Evolutionary conservation across 352 stramenopile species (phyloP).

Genomic region (Globisporangium carolinianum): DNA sequence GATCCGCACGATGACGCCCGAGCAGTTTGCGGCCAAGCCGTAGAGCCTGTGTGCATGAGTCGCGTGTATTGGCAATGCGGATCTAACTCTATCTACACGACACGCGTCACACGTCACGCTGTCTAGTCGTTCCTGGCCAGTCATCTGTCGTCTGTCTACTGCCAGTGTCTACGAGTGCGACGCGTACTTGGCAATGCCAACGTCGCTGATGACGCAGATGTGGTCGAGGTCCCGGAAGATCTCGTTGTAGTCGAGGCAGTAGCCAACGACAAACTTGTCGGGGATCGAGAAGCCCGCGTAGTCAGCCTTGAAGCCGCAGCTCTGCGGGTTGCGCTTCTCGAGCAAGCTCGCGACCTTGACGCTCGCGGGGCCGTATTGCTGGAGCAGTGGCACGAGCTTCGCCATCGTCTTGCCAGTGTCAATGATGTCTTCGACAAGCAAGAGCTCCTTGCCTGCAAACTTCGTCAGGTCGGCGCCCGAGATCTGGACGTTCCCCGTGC

Average conservation of each 20-base stretch:
- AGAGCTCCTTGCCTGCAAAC: conserved; percentile 87
- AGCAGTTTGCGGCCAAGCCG: conserved; percentile 59
- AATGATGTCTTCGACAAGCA: conserved; percentile 98
- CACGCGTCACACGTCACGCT: too few relatives aligned
- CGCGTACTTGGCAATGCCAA: conserved; percentile 86
- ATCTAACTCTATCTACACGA: too few relatives aligned
- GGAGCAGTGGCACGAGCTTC: conserved; percentile 86
- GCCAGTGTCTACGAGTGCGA: conserved; percentile 26
- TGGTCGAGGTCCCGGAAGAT: conserved; percentile 93
- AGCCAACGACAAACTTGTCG: conserved; percentile 93
- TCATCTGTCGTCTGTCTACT: background rate
- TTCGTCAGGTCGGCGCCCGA: conserved; percentile 78
- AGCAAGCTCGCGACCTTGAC: conserved; percentile 90
- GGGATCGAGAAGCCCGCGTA: conserved; percentile 96
- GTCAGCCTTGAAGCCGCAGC: conserved; percentile 88
- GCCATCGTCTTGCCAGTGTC: conserved; percentile 94
- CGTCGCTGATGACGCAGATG: conserved; percentile 93
- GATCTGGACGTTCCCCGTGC: conserved; percentile 90
- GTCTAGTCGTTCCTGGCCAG: too few relatives aligned
- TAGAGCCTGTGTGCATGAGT: conserved; percentile 16
- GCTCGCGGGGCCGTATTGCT: conserved; percentile 70
- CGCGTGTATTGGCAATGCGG: too few relatives aligned
- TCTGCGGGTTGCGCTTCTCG: conserved; percentile 90
- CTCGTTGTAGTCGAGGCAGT: conserved; percentile 97
- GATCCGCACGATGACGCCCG: conserved; percentile 72